Percentiles rank a stretch among this genome's conserved stretches.
Conservation (phyloP, 805 yeast genomes). For the Osmozyma mogii region DNA sequence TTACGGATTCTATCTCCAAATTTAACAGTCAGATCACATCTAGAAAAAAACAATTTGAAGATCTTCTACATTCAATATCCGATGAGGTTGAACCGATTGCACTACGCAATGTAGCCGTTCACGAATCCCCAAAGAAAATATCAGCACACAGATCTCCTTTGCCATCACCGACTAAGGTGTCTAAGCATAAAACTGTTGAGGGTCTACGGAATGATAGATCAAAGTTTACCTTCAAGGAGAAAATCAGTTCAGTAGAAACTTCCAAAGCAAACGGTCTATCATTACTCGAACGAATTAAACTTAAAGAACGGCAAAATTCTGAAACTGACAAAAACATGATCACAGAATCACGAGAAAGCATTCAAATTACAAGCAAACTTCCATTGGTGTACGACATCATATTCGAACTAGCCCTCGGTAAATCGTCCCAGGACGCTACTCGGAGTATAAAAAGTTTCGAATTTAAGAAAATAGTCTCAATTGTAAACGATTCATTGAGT, state of each 20-base stretch:
- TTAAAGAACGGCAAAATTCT: slow-evolving; percentile 22
- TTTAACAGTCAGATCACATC: slow-evolving; percentile 8
- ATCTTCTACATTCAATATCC: background rate
- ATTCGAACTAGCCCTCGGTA: slow-evolving; percentile 16
- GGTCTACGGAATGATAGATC: background rate
- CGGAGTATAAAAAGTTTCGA: slow-evolving; percentile 13
- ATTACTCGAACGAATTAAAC: slow-evolving; percentile 31
- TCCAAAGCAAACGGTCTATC: slow-evolving; percentile 18
- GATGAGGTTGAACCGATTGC: background rate
- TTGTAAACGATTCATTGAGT: slow-evolving; percentile 24
- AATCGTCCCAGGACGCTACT: background rate
- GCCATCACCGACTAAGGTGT: slow-evolving; percentile 5
- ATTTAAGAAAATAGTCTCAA: slow-evolving; percentile 18
- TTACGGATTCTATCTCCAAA: slow-evolving; percentile 7
- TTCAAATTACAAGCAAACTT: slow-evolving; percentile 22
- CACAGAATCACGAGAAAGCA: too few species aligned
- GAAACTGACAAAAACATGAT: slow-evolving; percentile 13
- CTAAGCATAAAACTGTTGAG: too few species aligned
- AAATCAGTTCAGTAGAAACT: slow-evolving; percentile 1
- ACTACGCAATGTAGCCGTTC: background rate
- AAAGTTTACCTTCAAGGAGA: slow-evolving; percentile 1
- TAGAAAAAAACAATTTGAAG: slow-evolving; percentile 15
- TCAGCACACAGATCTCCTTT: background rate
- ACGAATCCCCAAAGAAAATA: slow-evolving; percentile 1
- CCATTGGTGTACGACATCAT: slow-evolving; percentile 27